Base-by-base conservation (phyloP, 805 yeast genomes). In the Metschnikowia baotianmanensis region DNA sequence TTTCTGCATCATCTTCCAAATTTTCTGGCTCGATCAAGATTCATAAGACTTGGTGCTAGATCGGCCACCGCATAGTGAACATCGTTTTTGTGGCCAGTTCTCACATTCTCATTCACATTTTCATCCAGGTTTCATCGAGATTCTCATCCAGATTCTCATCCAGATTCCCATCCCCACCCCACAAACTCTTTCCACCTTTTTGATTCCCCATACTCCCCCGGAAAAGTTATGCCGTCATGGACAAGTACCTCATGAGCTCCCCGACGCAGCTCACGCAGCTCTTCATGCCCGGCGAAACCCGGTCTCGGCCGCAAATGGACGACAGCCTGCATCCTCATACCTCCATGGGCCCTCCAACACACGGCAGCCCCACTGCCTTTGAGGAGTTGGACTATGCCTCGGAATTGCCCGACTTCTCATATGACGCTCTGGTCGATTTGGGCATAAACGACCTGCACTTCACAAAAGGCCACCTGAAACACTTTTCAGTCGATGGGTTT, bases 211-310 rank as follows among this genome's bases (percentile, higher is more conserved):
- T 22, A 6, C 26, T 34, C 31, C 12, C 17, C 38, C 11, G 18
- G 39, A 18, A 16, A 25, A 26, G 36, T 29, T 40, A 45, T 43
- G 52, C 28, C 31, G 47, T 36, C 44, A 66, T 66, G 72, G 72
- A 66, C 34, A 63, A 64, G 50, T 66, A 52, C 48, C 59, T 66
- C 35, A 57, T 66, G 62, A 65, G 70, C 52, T 63, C 69, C 27
- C 72, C 71, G 20, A 56, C 67, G 21, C 69, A 59, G 55, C 54
- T 61, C 47, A 50, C 65, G 16, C 68, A 65, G 46, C 61, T 61
- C 17, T 59, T 60, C 34, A 59, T 47, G 26, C 40, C 44, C 40
- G 24, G 33, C 24, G 48, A 40, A 17, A 7, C 36, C 15, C 15
- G 23, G 4, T 11, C 31, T 16, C 43, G 38, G 12, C 13, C 31